These are phyloP conservation scores for Lineolata rhizophorae DNA, from an alignment of 495 filamentous ascomycete genomes.

Conservation along the genomic window DNA sequence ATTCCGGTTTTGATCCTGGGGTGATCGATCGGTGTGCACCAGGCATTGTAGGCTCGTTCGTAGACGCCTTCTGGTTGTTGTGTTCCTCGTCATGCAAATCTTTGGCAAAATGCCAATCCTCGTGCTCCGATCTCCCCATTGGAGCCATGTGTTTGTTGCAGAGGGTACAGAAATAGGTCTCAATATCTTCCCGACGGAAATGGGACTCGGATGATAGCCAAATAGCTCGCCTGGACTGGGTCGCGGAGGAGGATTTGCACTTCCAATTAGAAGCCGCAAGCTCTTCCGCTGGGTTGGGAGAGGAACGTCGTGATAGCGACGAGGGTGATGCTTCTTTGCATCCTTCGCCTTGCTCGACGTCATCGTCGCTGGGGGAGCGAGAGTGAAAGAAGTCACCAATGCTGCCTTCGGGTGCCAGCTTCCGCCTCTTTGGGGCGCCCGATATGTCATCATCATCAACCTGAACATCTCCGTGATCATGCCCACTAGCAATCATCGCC, in stretches of 20 bases:
- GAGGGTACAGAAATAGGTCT: conserved; percentile 35
- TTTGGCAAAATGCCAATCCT: conserved; percentile 93
- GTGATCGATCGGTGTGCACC: too few relatives aligned
- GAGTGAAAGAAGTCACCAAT: too few relatives aligned
- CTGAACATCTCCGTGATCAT: too few relatives aligned
- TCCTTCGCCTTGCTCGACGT: conserved; percentile 1
- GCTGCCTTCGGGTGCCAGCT: conserved; percentile 5
- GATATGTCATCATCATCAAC: too few relatives aligned
- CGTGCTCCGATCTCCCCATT: conserved; percentile 49
- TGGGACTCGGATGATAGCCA: not conserved
- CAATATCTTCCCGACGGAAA: conserved; percentile 19
- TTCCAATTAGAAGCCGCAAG: not conserved
- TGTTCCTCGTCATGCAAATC: conserved; percentile 58
- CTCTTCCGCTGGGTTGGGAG: conserved; percentile 6
- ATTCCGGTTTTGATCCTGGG: too few relatives aligned
- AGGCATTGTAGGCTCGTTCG: too few relatives aligned
- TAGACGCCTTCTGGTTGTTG: too few relatives aligned
- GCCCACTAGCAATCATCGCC: conserved; percentile 13
- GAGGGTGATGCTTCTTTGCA: not conserved
- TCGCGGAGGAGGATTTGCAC: too few relatives aligned
- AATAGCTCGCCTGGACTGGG: not conserved
- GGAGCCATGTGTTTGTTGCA: conserved; percentile 37
- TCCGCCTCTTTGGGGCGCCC: conserved; percentile 19
- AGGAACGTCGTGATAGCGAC: not conserved
- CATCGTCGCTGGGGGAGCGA: too few relatives aligned